phyloP scores from a whole-genome alignment of 2,329 filamentous ascomycete genomes.

The Teratosphaeria nubilosa region DNA sequence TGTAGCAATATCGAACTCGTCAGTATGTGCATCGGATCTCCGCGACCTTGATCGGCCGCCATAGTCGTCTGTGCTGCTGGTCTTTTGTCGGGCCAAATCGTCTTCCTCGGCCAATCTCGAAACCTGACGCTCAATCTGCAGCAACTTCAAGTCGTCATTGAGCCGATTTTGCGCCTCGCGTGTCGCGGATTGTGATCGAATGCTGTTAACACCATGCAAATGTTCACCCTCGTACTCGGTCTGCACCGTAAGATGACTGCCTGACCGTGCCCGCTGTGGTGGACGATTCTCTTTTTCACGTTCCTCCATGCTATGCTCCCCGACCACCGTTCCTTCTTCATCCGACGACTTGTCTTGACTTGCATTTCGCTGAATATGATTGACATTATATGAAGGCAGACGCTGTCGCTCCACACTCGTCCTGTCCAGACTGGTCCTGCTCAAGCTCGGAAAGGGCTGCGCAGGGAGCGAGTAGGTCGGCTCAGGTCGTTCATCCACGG shows the following conservation, averaged over 20 bases:
- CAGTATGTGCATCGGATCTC: slow-evolving; percentile 44
- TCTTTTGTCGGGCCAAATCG: slow-evolving; percentile 6
- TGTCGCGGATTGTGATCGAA: slow-evolving; percentile 43
- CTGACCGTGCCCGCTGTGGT: slow-evolving; percentile 9
- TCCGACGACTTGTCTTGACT: slow-evolving; percentile 21
- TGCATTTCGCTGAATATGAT: slow-evolving; percentile 10
- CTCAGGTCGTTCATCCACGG: slow-evolving; percentile 24
- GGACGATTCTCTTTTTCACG: slow-evolving; percentile 6
- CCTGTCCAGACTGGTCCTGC: slow-evolving; percentile 7
- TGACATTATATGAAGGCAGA: slow-evolving; percentile 25
- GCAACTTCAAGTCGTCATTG: slow-evolving; percentile 55
- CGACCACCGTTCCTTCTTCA: slow-evolving; percentile 27
- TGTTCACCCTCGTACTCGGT: slow-evolving; percentile 29
- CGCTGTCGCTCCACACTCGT: slow-evolving; percentile 9
- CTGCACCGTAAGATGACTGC: slow-evolving; percentile 39
- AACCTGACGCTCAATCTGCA: slow-evolving; percentile 54
- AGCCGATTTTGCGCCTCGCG: slow-evolving; percentile 52
- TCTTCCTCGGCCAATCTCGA: slow-evolving; percentile 33
- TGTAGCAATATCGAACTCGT: slow-evolving; percentile 58
- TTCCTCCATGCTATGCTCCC: slow-evolving; percentile 10
- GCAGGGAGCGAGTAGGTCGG: slow-evolving; percentile 18
- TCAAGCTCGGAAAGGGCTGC: slow-evolving; percentile 16
- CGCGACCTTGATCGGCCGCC: slow-evolving; percentile 44
- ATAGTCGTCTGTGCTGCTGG: slow-evolving; percentile 32
- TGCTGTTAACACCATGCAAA: slow-evolving; percentile 9